Evolutionary conservation across 1,284 basidiomycete genomes (phyloP), one percentile per base, ranked within the genome.

Genomic region (Rhodotorula glutinis): DNA sequence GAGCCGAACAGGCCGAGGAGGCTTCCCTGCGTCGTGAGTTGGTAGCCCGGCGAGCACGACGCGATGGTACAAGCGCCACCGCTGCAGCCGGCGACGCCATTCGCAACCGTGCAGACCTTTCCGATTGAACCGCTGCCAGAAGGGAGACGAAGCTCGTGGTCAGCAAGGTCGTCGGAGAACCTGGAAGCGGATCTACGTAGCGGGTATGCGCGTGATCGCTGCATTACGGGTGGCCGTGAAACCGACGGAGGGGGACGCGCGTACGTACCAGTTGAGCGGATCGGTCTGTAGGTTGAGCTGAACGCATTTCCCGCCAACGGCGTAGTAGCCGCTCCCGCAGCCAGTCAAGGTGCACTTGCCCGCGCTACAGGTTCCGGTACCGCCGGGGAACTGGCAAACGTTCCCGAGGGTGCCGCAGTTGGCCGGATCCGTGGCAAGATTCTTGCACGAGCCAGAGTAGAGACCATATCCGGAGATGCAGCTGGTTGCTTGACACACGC

Each of bases 371-470:
- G 54, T 46, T 8, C 65, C 67, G 5, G 19, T 29, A 1, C 70
- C 69, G 47, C 60, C 63, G 19, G 53, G 54, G 43, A 58, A 62
- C 23, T 62, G 46, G 62, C 70, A 72, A 16, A 53, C 47, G 29
- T 64, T 66, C 10, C 70, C 70, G 55, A 67, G 27, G 3, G 51
- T 9, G 29, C 68, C 68, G 53, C 68, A 70, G 68, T 70, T 63
- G 57, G 60, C 61, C 13, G 44, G 2, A 53, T 70, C 68, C 25
- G 38, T 49, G 11, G 29, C 23, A 5, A 63, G 47, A 52, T 71
- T 54, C 13, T 57, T 62, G 63, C 67, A 73, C 4, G 19, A 16
- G 23, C 33, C 16, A 29, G 30, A 30, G 53, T 67, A 59, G 30
- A 53, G 65, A 8, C 40, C 47, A 57, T 47, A 73, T 33, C 69